Base-by-base conservation (phyloP, 2,329 filamentous ascomycete species). In the Triangularia setosa region DNA sequence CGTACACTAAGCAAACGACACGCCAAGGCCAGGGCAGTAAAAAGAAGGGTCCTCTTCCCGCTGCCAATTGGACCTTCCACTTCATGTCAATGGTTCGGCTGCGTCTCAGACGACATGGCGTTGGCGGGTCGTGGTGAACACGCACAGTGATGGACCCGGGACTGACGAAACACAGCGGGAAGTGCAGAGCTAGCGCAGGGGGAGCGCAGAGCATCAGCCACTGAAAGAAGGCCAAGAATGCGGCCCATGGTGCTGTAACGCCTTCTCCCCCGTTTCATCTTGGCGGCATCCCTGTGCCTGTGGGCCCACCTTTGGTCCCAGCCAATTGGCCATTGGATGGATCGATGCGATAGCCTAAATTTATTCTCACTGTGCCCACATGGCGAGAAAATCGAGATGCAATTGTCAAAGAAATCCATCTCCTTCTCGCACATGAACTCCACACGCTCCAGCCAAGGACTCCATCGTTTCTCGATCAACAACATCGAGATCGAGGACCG, bases 191-290 rank as follows among this genome's bases (percentile, higher is more conserved):
- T 58, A 58, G 58, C 28, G 55, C 59, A 64, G 55, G 59, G 63
- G 63, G 18, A 21, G 21, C 8, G 30, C n/a, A 53, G 28, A 30
- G 33, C 58, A 28, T 21, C 55, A 56, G 54, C 44, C 61, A 55
- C 44, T 61, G 27, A 53, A 28, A 53, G 57, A 16, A 58, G 54
- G 14, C 53, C 40, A 44, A 56, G 53, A 44, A 24, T 23, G 33
- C n/a, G 57, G 23, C 30, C 57, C 57, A 58, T 33, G 35, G 14
- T 9, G 25, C 33, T 18, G 6, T 53, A 21, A 23, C 59, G 18
- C 21, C 25, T 58, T 44, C 44, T 33, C 60, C 57, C 64, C 57
- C 64, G 65, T 67, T 67, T 67, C 65, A 67, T 52, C 28, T 63
- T 57, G 35, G 14, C 23, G 14, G 21, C 21, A 62, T 61, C 65